These are phyloP conservation scores for Geosiphon pyriformis DNA, from an alignment of 192 early-diverging fungal species.

Conservation along the genomic window DNA sequence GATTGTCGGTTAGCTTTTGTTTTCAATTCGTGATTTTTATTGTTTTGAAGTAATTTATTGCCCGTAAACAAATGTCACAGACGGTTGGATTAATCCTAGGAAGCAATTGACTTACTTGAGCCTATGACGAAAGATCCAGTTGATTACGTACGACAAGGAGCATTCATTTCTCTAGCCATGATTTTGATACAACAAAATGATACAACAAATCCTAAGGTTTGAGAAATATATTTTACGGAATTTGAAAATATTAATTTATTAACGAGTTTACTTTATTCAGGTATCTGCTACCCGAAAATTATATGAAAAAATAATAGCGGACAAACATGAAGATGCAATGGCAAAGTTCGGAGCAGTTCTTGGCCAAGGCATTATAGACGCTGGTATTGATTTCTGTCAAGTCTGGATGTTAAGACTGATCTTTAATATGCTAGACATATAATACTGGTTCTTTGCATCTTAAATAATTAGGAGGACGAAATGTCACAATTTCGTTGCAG, in stretches of 20 bases:
- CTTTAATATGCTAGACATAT: too few relatives aligned
- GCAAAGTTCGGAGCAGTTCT: slow-evolving; percentile 94
- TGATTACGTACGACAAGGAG: slow-evolving; percentile 97
- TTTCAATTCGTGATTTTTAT: neutral
- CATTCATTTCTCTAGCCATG: slow-evolving; percentile 91
- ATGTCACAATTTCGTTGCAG: slow-evolving; percentile 90
- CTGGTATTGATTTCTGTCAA: slow-evolving; percentile 49
- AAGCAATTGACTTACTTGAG: slow-evolving; percentile 90
- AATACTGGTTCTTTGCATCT: too few relatives aligned
- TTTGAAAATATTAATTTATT: neutral
- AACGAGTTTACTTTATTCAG: slow-evolving; percentile 7
- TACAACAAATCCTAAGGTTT: slow-evolving; percentile 58
- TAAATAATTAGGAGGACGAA: slow-evolving; percentile 67
- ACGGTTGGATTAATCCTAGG: slow-evolving; percentile 38
- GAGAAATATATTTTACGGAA: neutral
- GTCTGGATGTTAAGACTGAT: too few relatives aligned
- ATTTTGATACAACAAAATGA: slow-evolving; percentile 97
- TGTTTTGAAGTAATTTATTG: neutral
- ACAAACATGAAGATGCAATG: slow-evolving; percentile 90
- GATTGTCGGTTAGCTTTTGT: slow-evolving; percentile 49
- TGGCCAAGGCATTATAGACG: slow-evolving; percentile 97
- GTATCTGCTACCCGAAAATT: slow-evolving; percentile 80
- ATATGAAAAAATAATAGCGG: slow-evolving; percentile 81
- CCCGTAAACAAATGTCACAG: neutral
- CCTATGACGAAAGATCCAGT: slow-evolving; percentile 97